Evolutionary conservation across 805 yeast species (phyloP).

Genomic region (Cyberlindnera mississippiensis): DNA sequence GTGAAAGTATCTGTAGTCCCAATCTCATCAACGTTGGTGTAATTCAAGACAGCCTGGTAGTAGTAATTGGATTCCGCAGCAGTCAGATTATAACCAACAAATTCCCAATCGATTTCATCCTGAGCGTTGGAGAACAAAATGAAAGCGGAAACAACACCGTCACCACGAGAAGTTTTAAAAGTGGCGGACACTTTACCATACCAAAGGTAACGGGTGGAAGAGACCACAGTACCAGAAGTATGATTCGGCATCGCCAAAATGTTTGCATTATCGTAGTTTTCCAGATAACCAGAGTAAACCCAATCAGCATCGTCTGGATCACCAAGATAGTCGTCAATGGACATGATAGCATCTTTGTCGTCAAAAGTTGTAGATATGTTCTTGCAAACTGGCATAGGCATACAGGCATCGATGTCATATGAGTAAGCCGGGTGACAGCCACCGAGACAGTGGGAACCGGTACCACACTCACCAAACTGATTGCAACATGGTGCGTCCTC

Average conservation of each 20-base stretch:
- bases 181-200: conserved; percentile 74
- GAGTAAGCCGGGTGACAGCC: conserved; percentile 71
- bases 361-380: conserved; percentile 41
- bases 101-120: conserved; percentile 90
- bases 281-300: conserved; percentile 57
- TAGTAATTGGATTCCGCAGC: conserved; percentile 76
- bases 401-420: conserved; percentile 51
- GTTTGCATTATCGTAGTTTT: conserved; percentile 51
- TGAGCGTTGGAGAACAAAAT: conserved; percentile 78
- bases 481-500: conserved; percentile 81
- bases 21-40: conserved; percentile 49
- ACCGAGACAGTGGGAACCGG: conserved; percentile 74
- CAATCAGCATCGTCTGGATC: conserved; percentile 65
- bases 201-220: conserved; percentile 80
- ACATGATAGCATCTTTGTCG: conserved; percentile 27
- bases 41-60: conserved; percentile 69
- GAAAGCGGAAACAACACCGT: conserved; percentile 84
- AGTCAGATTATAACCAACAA: conserved; percentile 69
- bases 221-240: conserved; percentile 72
- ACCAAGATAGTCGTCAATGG: conserved; percentile 45
- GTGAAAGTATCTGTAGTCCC: conserved; percentile 51
- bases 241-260: conserved; percentile 76
- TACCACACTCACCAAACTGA: conserved; percentile 75
- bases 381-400: conserved; percentile 80
- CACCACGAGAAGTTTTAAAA: conserved; percentile 67